Evolutionary conservation across 2,329 filamentous ascomycete species (phyloP), one percentile per base, ranked within the genome.

Genomic region (Pseudocercospora eumusae): DNA sequence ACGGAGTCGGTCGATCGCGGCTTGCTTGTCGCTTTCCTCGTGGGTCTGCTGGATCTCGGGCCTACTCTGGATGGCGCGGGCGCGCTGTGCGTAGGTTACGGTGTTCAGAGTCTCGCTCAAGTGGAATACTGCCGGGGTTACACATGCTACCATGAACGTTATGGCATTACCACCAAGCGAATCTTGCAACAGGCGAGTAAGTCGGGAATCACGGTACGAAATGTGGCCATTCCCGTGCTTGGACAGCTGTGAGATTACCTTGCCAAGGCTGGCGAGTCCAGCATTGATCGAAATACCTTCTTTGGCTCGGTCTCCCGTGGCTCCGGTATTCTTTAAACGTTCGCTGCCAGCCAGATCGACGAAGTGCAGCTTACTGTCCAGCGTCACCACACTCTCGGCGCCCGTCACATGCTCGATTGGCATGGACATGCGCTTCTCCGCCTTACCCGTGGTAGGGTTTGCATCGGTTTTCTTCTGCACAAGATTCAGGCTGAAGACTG

Each of bases 211-310:
- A 66, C 95, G 91, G 75, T 99, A 99, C 1, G 95, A 99, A 61
- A 99, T 93, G 77, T 98, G 92, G 4, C 92, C 89, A 53, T 92
- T 92, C 49, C 90, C 81, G 68, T 92, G 88, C 63, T 93, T 90
- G 18, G 93, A 96, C 45, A 99, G 84, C 77, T 99, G 95, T 33
- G 95, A 96, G 73, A 99, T 99, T 76, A 99, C 95, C 77, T 99
- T 99, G 74, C 95, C 95, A 25, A 99, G 82, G 64, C 93, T 93
- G 55, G 95, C 95, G 64, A 99, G 85, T 63, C 95, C 95, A 42
- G 91, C 95, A 73, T 99, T 99, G 81, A 99, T 99, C 11, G 93
- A 96, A 63, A 99, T 99, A 69, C 95, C 95, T 77, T 99, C 95
- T 75, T 88, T 93, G 42, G 95, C 95, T 61, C 95, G 86, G 70